Base-by-base conservation (phyloP, 106 monocot genomes). In the Dioscorea alata region DNA sequence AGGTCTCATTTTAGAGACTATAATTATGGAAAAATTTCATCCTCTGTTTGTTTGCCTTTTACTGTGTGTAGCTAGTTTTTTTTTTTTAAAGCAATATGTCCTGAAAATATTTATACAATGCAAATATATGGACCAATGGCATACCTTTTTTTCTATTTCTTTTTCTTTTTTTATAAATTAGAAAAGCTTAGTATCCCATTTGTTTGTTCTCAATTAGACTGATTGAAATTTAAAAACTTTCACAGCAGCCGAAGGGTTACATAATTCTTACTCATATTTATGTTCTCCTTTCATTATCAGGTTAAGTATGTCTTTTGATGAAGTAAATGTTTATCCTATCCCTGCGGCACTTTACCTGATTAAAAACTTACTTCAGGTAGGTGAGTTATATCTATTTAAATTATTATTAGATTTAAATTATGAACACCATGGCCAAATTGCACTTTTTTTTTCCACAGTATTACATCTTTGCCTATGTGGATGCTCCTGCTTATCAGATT, bases 401-500 rank as follows among this genome's bases (percentile, higher is more conserved):
- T 33, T 56, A 10, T 52, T 18, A 23, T 28, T 31, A 21, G 12
- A 15, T 48, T 20, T 13, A 3, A 57, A 23, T 0, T 62, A 14
- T 42, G 42, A 15, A 14, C 28, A 22, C 66, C 23, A 72, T 85
- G 19, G 64, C 48, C n/a, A 23, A 69, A 10, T 61, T 60, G 17
- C 59, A 23, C 49, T 59, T 69, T 69, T 20, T 34, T 59, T 42
- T 23, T 34, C 69, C 31, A 22, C 76, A 99, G 97, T 99, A 99
- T 67, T 99, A 92, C 69, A 99, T 99, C 61, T 99, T 99, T 80
- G 86, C 84, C 10, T 92, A 92, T 76, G 92, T 99, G 73, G 97
- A 99, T 83, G 97, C 97, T 57, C 97, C 97, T 57, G 82, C 92
- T 33, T 99, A 99, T 67, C 97, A 99, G 79, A 99, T 99, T 63